phyloP scores from a whole-genome alignment of 305 asterid species.

The Fraxinus floribunda region DNA sequence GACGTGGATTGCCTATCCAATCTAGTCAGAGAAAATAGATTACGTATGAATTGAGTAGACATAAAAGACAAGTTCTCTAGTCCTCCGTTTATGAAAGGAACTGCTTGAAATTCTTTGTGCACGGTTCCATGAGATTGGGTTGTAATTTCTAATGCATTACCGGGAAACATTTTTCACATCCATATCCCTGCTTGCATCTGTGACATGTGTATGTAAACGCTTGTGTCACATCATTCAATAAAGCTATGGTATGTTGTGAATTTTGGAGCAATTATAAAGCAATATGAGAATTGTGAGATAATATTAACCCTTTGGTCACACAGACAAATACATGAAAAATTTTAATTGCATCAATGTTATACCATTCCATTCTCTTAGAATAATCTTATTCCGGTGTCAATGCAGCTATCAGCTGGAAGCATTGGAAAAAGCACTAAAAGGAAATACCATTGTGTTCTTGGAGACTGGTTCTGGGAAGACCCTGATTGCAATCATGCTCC shows the following conservation, averaged over 20 bases:
- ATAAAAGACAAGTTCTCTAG: background rate
- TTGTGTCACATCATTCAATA: background rate
- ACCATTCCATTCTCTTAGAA: background rate
- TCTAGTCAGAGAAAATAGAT: background rate
- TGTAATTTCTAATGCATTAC: background rate
- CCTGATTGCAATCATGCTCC: constrained; percentile 76
- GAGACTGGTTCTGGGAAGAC: constrained; percentile 92
- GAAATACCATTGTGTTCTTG: constrained; percentile 68
- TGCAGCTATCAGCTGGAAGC: constrained; percentile 84
- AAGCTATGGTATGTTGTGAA: background rate
- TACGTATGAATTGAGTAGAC: background rate
- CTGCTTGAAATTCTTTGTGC: background rate
- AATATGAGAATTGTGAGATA: background rate
- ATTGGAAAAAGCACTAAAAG: constrained; percentile 57
- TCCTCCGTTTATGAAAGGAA: background rate
- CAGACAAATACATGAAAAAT: background rate
- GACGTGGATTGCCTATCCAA: background rate
- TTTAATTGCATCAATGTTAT: background rate
- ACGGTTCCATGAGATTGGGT: background rate
- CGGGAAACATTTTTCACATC: background rate
- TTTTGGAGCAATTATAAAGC: background rate
- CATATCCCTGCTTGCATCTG: background rate
- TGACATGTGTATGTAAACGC: background rate
- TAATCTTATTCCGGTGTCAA: constrained; percentile 14
- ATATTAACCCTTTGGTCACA: background rate